phyloP scores from a whole-genome alignment of 1,284 basidiomycete genomes.

The Leccinum subrobustum region DNA sequence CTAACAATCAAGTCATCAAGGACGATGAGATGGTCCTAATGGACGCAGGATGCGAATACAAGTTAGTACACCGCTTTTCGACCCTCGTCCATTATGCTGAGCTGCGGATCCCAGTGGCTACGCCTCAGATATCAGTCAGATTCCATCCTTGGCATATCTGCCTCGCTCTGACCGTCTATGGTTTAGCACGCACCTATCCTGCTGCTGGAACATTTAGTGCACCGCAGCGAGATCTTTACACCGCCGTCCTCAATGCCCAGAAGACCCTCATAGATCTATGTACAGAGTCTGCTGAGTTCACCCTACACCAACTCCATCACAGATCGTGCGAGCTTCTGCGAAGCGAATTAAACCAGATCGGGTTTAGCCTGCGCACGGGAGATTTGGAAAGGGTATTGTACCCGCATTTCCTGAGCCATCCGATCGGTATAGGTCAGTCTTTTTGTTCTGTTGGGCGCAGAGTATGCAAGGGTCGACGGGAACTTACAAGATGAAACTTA shows the following conservation, averaged over 20 bases:
- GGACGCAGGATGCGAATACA: slow-evolving; percentile 89
- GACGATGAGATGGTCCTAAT: slow-evolving; percentile 81
- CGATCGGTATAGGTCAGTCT: slow-evolving; percentile 74
- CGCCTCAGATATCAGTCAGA: slow-evolving; percentile 89
- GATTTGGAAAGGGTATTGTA: slow-evolving; percentile 79
- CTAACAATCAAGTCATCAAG: slow-evolving; percentile 78
- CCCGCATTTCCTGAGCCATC: slow-evolving; percentile 86
- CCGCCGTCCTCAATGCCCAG: slow-evolving; percentile 76
- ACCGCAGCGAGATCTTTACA: slow-evolving; percentile 87
- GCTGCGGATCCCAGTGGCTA: slow-evolving; percentile 65
- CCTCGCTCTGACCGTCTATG: slow-evolving; percentile 11
- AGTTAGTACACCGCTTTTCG: slow-evolving; percentile 46
- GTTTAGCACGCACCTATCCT: slow-evolving; percentile 84
- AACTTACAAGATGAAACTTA: slow-evolving; percentile 32
- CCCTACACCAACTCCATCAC: slow-evolving; percentile 79
- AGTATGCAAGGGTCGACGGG: slow-evolving; percentile 12
- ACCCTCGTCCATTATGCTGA: slow-evolving; percentile 9
- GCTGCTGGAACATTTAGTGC: slow-evolving; percentile 76
- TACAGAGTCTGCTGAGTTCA: slow-evolving; percentile 52
- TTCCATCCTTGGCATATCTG: slow-evolving; percentile 6
- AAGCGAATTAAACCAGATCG: slow-evolving; percentile 78
- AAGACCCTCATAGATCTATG: slow-evolving; percentile 68
- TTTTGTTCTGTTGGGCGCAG: background rate
- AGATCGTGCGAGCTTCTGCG: slow-evolving; percentile 71
- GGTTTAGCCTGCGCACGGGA: slow-evolving; percentile 65